Conservation (phyloP, 805 yeast genomes). For the Yarrowia osloensis region DNA sequence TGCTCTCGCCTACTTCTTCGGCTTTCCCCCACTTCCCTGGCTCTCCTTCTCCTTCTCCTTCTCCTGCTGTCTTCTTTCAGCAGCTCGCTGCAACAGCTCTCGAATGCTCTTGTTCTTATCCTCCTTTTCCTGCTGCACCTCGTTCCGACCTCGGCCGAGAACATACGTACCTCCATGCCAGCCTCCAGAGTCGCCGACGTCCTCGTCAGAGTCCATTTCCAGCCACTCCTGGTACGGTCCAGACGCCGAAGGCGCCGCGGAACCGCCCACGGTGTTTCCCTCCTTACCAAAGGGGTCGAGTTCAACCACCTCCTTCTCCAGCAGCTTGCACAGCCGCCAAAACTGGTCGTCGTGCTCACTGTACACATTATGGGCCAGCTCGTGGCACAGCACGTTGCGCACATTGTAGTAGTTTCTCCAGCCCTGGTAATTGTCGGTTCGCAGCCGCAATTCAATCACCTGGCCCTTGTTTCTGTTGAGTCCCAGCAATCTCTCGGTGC, state of each 20-base stretch:
- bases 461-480: conserved; percentile 43
- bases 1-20: neutral
- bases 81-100: conserved; percentile 16
- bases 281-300: conserved; percentile 41
- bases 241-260: neutral
- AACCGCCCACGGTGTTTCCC: conserved; percentile 35
- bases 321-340: conserved; percentile 42
- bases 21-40: neutral
- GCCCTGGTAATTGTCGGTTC: conserved; percentile 46
- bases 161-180: conserved; percentile 37
- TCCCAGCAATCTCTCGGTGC: conserved; percentile 40
- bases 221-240: conserved; percentile 30
- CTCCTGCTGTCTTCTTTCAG: conserved; percentile 16
- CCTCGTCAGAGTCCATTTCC: conserved; percentile 27
- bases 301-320: conserved; percentile 43
- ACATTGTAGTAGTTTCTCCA: conserved; percentile 43
- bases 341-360: conserved; percentile 43
- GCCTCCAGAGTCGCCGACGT: conserved; percentile 37
- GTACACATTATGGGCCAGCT: conserved; percentile 45
- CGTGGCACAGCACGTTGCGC: conserved; percentile 45
- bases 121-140: conserved; percentile 3
- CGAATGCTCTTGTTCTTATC: conserved; percentile 19
- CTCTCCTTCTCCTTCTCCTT: conserved; percentile 1
- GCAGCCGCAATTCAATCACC: conserved; percentile 43
- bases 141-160: conserved; percentile 31